Conservation (phyloP, 2,329 filamentous ascomycete species). For the Byssothecium circinans region DNA sequence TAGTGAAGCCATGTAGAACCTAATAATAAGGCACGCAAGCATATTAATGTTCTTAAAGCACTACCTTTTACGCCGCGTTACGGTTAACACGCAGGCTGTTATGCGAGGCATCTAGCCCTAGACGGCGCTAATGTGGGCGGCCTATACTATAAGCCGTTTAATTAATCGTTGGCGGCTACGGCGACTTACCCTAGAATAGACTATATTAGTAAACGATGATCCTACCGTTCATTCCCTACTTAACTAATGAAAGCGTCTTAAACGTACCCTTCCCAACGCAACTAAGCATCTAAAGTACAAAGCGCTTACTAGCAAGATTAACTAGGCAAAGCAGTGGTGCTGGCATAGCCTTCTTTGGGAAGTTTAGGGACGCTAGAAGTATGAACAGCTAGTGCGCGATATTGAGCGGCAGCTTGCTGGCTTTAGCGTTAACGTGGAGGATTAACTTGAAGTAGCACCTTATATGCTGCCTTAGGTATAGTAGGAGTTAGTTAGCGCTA, state of each 20-base stretch:
- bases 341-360: constrained; percentile 8
- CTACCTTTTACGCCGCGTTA: constrained; percentile 18
- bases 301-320: constrained; percentile 15
- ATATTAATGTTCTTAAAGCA: constrained; percentile 16
- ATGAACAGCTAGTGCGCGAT: constrained; percentile 14
- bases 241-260: constrained; percentile 14
- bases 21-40: constrained; percentile 32
- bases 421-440: constrained; percentile 3
- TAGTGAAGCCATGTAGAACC: constrained; percentile 34
- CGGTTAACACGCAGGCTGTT: constrained; percentile 17
- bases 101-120: constrained; percentile 15
- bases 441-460: constrained; percentile 6
- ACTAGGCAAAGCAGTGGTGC: constrained; percentile 12
- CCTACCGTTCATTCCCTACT: constrained; percentile 12
- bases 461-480: constrained; percentile 8
- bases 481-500: constrained; percentile 7
- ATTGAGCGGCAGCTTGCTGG: constrained; percentile 21
- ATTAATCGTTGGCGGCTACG: constrained; percentile 15
- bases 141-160: constrained; percentile 22
- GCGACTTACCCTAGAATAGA: constrained; percentile 17
- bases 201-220: constrained; percentile 17
- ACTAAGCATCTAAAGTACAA: constrained; percentile 19
- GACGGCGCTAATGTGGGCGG: constrained; percentile 12
- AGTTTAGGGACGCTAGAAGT: constrained; percentile 9
- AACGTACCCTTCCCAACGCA: constrained; percentile 11